Conservation (phyloP, 345 rosid species). For the Populus simonii region DNA sequence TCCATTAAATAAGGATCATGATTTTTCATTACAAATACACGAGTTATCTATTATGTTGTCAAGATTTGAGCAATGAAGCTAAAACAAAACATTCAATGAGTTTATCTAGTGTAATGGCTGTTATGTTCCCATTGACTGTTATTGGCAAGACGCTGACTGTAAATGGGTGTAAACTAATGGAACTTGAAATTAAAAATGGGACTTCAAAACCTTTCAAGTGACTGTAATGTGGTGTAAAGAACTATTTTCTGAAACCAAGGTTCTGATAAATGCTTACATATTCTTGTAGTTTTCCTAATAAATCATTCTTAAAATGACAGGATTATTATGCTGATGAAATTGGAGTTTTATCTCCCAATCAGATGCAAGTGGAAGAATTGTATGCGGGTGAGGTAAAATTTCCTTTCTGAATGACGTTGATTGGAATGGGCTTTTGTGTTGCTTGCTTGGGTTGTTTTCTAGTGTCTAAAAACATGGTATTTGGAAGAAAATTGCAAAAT, state of each 20-base stretch:
- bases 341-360: slow-evolving; percentile 92
- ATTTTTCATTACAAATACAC: neutral
- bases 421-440: neutral
- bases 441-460: neutral
- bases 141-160: neutral
- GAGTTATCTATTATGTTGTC: no score
- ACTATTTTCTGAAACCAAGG: neutral
- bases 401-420: neutral
- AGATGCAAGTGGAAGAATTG: slow-evolving; percentile 83
- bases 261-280: neutral
- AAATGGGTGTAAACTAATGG: neutral
- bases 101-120: neutral
- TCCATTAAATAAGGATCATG: neutral
- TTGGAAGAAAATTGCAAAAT: neutral
- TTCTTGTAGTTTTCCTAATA: neutral
- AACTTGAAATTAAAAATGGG: neutral
- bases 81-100: no score
- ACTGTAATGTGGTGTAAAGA: neutral
- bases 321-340: slow-evolving; percentile 91
- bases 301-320: slow-evolving; percentile 36
- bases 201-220: neutral
- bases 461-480: neutral
- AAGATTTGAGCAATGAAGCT: no score
- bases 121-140: neutral
- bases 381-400: slow-evolving; percentile 93